These are phyloP conservation scores for Ceratocystis cubensis DNA, from an alignment of 2,329 filamentous ascomycete genomes.

Conservation along the genomic window DNA sequence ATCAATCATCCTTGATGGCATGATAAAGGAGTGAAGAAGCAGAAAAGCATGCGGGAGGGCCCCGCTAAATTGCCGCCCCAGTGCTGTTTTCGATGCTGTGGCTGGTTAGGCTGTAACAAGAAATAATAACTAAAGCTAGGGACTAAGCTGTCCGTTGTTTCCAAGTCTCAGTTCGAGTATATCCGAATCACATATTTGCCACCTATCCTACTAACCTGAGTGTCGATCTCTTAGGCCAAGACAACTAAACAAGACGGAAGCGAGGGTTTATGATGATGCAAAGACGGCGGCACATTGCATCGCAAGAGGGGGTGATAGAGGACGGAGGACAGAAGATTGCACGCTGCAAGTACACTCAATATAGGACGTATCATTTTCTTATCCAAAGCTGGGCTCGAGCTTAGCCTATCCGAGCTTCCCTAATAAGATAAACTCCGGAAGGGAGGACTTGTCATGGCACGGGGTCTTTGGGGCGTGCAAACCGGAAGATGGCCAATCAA, in stretches of 20 bases:
- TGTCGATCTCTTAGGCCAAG: too few relatives aligned
- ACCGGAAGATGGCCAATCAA: neutral
- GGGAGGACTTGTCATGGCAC: neutral
- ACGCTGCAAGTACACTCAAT: neutral
- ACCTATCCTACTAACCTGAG: too few relatives aligned
- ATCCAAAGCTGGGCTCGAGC: neutral
- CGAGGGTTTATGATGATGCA: too few relatives aligned
- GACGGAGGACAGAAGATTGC: neutral
- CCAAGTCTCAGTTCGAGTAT: too few relatives aligned
- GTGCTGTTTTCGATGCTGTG: neutral
- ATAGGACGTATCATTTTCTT: constrained; percentile 1
- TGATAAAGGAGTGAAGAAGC: neutral
- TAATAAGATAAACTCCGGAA: neutral
- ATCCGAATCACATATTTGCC: too few relatives aligned
- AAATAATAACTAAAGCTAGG: too few relatives aligned
- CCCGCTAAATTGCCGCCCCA: neutral
- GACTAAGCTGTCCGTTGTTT: too few relatives aligned
- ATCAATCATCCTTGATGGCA: neutral
- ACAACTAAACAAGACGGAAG: too few relatives aligned
- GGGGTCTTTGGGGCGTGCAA: neutral
- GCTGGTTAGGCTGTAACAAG: neutral
- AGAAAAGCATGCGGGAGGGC: neutral
- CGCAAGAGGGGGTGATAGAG: too few relatives aligned
- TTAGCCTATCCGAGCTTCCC: neutral
- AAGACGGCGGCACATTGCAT: too few relatives aligned